Evolutionary conservation across 2,329 filamentous ascomycete species (phyloP).

Genomic region (Cladosporium cucumerinum): DNA sequence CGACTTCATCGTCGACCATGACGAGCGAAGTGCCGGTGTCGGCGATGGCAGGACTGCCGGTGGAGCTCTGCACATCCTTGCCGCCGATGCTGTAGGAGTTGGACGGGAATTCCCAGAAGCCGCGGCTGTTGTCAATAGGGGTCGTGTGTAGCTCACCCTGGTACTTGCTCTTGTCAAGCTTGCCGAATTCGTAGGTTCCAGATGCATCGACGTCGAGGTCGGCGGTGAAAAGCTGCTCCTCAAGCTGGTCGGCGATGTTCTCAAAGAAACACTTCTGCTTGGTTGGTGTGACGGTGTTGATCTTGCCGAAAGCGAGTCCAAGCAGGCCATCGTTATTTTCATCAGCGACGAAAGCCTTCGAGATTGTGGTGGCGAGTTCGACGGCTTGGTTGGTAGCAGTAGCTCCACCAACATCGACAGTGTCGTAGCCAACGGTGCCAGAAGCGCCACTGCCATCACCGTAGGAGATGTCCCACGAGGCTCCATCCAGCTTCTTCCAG

Average conservation of each 20-base stretch:
- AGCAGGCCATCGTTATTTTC: conserved; percentile 65
- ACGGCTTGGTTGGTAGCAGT: conserved; percentile 62
- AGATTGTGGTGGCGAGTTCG: conserved; percentile 61
- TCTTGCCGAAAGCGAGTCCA: conserved; percentile 62
- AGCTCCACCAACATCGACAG: conserved; percentile 64
- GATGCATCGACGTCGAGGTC: conserved; percentile 54
- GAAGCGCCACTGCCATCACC: conserved; percentile 63
- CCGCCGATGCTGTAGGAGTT: conserved; percentile 56
- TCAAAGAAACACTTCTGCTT: conserved; percentile 72
- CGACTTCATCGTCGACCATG: conserved; percentile 53
- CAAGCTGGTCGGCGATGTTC: conserved; percentile 60
- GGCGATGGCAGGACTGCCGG: conserved; percentile 43
- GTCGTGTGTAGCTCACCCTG: conserved; percentile 60
- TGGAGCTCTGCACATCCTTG: conserved; percentile 54
- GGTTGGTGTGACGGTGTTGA: conserved; percentile 63
- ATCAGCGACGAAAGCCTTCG: conserved; percentile 57
- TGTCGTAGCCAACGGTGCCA: conserved; percentile 66
- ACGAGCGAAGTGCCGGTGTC: conserved; percentile 62
- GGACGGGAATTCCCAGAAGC: conserved; percentile 68
- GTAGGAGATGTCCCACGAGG: conserved; percentile 63
- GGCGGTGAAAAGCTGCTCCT: conserved; percentile 67
- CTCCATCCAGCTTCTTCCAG: conserved; percentile 48
- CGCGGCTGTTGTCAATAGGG: conserved; percentile 57
- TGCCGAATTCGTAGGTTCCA: conserved; percentile 72
- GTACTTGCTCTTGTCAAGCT: conserved; percentile 63